These are phyloP conservation scores for Tulasnella sp. DNA, from an alignment of 768 basidiomycete genomes.

Conservation along the genomic window DNA sequence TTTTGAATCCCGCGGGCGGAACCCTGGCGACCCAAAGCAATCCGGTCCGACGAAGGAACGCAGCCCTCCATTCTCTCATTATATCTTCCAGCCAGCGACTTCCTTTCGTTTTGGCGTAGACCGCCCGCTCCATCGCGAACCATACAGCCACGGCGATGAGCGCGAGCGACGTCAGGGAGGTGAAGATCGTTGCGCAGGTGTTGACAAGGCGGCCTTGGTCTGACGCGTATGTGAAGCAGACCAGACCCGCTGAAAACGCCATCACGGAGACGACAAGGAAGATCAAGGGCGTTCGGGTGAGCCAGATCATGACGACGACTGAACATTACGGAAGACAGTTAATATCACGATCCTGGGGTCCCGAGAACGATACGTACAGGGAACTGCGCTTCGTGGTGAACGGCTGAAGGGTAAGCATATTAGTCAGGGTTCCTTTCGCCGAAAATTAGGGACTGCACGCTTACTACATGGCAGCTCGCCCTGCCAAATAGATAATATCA, in stretches of 20 bases:
- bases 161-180: slow-evolving; percentile 27
- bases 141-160: slow-evolving; percentile 30
- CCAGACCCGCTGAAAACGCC: slow-evolving; percentile 31
- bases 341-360: background rate
- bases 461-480: slow-evolving; percentile 31
- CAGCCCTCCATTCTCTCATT: background rate
- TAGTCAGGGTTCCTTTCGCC: background rate
- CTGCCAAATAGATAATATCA: background rate
- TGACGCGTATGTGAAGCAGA: slow-evolving; percentile 28
- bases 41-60: slow-evolving; percentile 6
- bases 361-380: slow-evolving; percentile 39
- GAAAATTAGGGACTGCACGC: background rate
- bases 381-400: slow-evolving; percentile 28
- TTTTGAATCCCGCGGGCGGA: background rate
- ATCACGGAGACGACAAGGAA: slow-evolving; percentile 31
- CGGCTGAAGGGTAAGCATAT: background rate
- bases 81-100: slow-evolving; percentile 10
- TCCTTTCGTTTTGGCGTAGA: slow-evolving; percentile 23
- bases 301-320: slow-evolving; percentile 30
- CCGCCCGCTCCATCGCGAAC: slow-evolving; percentile 30
- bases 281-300: slow-evolving; percentile 29
- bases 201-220: slow-evolving; percentile 15
- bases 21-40: slow-evolving; percentile 7
- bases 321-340: background rate
- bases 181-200: slow-evolving; percentile 27